These are phyloP conservation scores for Schrenkiella parvula DNA, from an alignment of 345 rosid genomes.

Conservation along the genomic window DNA sequence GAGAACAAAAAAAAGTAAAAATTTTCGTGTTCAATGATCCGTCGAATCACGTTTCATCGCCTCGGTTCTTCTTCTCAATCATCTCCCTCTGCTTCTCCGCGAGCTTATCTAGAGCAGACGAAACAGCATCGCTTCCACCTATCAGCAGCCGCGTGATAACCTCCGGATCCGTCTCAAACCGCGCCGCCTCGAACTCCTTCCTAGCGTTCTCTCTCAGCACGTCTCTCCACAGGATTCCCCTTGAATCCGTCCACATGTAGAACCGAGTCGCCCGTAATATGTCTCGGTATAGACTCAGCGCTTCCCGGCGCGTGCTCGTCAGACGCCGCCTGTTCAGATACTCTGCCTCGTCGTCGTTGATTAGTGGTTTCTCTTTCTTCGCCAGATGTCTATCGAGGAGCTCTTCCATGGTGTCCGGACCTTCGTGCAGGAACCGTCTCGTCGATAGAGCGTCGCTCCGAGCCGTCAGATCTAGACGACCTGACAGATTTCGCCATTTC, in stretches of 20 bases:
- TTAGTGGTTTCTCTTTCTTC: slow-evolving; percentile 49
- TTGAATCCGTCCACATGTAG: slow-evolving; percentile 71
- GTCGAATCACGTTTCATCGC: slow-evolving; percentile 28
- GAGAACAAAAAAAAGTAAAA: not conserved
- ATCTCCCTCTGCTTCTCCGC: slow-evolving; percentile 70
- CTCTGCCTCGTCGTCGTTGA: slow-evolving; percentile 64
- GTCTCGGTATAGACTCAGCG: slow-evolving; percentile 74
- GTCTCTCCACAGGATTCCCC: slow-evolving; percentile 75
- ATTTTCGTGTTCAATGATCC: not conserved
- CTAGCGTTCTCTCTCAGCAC: slow-evolving; percentile 73
- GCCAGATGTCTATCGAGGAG: slow-evolving; percentile 68
- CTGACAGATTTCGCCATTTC: slow-evolving; percentile 40
- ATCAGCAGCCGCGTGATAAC: slow-evolving; percentile 64
- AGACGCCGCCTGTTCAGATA: slow-evolving; percentile 49
- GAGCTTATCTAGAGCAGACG: slow-evolving; percentile 65
- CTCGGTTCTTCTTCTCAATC: slow-evolving; percentile 46
- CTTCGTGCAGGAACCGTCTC: slow-evolving; percentile 50
- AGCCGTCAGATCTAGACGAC: not conserved
- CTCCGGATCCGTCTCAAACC: slow-evolving; percentile 83
- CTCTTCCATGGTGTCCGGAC: slow-evolving; percentile 84
- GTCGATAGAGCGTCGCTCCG: not conserved
- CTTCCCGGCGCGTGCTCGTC: slow-evolving; percentile 70
- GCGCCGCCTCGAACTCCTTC: slow-evolving; percentile 81
- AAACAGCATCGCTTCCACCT: slow-evolving; percentile 77
- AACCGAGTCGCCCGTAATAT: slow-evolving; percentile 78